Conservation (phyloP, 495 filamentous ascomycete genomes). For the Baudoinia panamericana region DNA sequence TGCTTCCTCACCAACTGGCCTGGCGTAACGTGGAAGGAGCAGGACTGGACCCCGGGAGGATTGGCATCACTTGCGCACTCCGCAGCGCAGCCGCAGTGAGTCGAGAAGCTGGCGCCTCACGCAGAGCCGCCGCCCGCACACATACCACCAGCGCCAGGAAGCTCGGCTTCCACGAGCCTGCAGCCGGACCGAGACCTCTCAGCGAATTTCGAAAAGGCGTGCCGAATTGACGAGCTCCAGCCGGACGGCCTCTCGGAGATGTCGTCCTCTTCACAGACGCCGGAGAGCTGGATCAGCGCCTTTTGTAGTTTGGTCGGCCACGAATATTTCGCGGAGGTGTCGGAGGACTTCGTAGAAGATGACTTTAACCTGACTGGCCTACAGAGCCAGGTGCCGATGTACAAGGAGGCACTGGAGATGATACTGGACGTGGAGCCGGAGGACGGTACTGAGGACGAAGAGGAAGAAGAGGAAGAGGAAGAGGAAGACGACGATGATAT, state of each 20-base stretch:
- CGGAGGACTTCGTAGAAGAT: slow-evolving; percentile 98
- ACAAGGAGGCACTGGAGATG: slow-evolving; percentile 96
- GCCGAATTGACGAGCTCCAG: slow-evolving; percentile 4
- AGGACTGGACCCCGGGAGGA: no score
- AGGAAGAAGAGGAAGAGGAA: slow-evolving; percentile 61
- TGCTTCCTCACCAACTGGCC: no score
- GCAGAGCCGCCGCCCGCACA: not conserved
- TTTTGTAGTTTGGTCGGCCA: slow-evolving; percentile 93
- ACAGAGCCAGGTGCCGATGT: slow-evolving; percentile 93
- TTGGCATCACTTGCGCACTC: no score
- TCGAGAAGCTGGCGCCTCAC: slow-evolving; percentile 6
- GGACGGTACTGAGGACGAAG: slow-evolving; percentile 72
- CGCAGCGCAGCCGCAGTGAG: no score
- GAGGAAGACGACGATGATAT: slow-evolving; percentile 40
- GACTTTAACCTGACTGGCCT: slow-evolving; percentile 97
- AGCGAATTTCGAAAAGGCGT: slow-evolving; percentile 13
- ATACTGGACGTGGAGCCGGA: slow-evolving; percentile 96
- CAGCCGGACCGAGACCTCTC: slow-evolving; percentile 3
- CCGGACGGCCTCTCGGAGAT: slow-evolving; percentile 24
- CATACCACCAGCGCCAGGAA: not conserved
- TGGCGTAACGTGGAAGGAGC: no score
- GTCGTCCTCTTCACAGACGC: slow-evolving; percentile 64
- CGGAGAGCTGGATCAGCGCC: slow-evolving; percentile 93
- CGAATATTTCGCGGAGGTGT: slow-evolving; percentile 97
- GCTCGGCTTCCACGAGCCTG: not conserved